Evolutionary conservation across 331 rosid species (phyloP).

Genomic region (Rhamnella rubrinervis): DNA sequence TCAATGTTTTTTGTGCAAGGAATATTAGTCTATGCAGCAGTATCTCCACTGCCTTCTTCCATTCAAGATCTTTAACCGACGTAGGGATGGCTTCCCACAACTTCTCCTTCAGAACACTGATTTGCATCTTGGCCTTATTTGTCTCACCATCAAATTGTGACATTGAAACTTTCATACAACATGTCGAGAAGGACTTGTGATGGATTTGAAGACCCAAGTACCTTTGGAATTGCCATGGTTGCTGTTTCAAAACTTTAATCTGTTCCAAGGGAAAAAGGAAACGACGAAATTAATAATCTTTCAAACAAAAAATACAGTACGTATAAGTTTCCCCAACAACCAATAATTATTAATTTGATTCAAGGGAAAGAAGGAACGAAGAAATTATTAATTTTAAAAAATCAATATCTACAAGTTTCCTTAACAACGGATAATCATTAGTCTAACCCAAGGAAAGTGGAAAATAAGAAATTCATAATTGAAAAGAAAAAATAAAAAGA

Average conservation of each 20-base stretch:
- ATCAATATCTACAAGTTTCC: no score
- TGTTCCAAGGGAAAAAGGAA: conserved; percentile 1
- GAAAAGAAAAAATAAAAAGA: no score
- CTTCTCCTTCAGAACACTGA: conserved; percentile 31
- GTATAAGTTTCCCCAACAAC: no score
- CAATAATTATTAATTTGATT: no score
- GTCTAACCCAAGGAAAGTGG: no score
- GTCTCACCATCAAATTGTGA: conserved; percentile 29
- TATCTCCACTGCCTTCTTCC: conserved; percentile 37
- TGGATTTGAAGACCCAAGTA: neutral
- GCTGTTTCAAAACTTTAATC: conserved; percentile 22
- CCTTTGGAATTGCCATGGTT: conserved; percentile 18
- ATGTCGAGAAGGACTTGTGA: conserved; percentile 6
- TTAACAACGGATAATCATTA: no score
- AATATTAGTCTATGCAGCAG: conserved; percentile 27
- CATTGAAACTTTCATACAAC: conserved; percentile 28
- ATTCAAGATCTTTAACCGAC: conserved; percentile 37
- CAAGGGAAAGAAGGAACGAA: no score
- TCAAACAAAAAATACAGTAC: no score
- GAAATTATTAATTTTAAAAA: no score
- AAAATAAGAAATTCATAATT: no score
- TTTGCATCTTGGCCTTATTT: conserved; percentile 8
- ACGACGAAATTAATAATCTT: no score
- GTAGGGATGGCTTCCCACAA: conserved; percentile 34
- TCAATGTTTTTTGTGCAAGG: conserved; percentile 31